Evolutionary conservation across 2,329 filamentous ascomycete species (phyloP), one percentile per base, ranked within the genome.

Genomic region (Nothophoma quercina): DNA sequence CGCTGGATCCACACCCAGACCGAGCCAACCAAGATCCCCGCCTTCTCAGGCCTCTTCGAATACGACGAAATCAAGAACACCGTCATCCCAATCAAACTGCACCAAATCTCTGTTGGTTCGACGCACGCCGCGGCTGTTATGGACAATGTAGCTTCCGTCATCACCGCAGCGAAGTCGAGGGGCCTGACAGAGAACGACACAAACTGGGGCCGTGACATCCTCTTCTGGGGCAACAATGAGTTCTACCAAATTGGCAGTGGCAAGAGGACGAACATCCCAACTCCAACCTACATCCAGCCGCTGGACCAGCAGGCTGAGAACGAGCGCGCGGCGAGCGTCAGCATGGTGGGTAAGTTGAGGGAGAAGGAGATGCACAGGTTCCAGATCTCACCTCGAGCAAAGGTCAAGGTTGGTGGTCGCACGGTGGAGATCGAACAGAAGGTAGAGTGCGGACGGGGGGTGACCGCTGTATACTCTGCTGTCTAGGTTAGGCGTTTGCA

Each of bases 141-240:
- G 85, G 83, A 87, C 67, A 97, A 97, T 69, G 84, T 89, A 23
- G 90, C 90, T 1, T 81, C 86, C 45, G 81, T 92, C 5, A 82
- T 87, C 1, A 77, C 81, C 2, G 71, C 65, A 55, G 23, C 48
- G 12, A 75, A 70, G 46, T 74, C 56, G 64, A 57, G 43, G 12
- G 56, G 57, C 18, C 55, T 67, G n/a, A 71, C 70, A 1, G 78
- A 84, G 32, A 88, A 90, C 60, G 89, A 92, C 65, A 91, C 87
- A 1, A 93, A 95, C 70, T 96, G 88, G 85, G 95, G 95, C 40
- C 86, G 89, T 4, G 95, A 98, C 71, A 87, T 93, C 23, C 73
- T 98, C 1, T 96, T 91, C 80, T 99, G 93, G 91, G 95, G 95
- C 56, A 91, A 91, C 45, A 99, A 98, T 67, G 93, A 98, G 77